Evolutionary conservation across 192 early-diverging fungal genomes (phyloP).

Genomic region (Phlyctochytrium planicorne): DNA sequence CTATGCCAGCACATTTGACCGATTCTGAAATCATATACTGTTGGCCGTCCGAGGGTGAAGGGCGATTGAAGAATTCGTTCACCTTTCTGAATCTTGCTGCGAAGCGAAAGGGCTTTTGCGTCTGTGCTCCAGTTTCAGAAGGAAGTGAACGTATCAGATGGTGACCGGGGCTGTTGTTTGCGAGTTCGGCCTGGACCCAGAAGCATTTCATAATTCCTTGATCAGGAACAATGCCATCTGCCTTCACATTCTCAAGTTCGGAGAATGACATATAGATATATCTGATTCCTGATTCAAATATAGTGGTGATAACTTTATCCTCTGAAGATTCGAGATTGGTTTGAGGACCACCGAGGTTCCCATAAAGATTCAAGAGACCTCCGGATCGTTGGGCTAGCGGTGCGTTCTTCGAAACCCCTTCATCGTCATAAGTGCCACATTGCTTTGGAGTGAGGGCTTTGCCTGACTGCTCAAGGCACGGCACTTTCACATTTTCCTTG

Average conservation of each 20-base stretch:
- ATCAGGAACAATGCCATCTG: conserved; percentile 41
- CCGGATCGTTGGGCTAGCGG: neutral
- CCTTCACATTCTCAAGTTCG: conserved; percentile 46
- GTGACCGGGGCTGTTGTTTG: too few relatives aligned
- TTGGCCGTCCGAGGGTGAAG: conserved; percentile 2
- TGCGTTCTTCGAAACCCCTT: neutral
- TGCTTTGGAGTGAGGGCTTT: neutral
- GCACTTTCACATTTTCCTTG: too few relatives aligned
- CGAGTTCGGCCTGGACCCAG: conserved; percentile 48
- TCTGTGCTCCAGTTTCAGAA: neutral
- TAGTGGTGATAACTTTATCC: conserved; percentile 19
- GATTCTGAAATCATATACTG: conserved; percentile 15
- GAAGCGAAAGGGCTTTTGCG: conserved; percentile 36
- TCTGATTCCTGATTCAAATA: conserved; percentile 41
- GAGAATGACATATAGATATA: conserved; percentile 51
- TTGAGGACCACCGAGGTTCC: conserved; percentile 11
- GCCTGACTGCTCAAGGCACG: conserved; percentile 4
- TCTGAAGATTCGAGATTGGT: neutral
- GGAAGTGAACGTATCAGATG: too few relatives aligned
- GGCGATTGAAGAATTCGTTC: conserved; percentile 17
- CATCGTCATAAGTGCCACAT: neutral
- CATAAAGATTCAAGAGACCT: conserved; percentile 26
- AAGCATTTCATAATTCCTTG: conserved; percentile 36
- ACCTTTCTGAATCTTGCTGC: conserved; percentile 29
- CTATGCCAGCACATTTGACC: conserved; percentile 38